These are phyloP conservation scores for Biancaea sappan DNA, from an alignment of 306 rosid genomes.

Conservation along the genomic window DNA sequence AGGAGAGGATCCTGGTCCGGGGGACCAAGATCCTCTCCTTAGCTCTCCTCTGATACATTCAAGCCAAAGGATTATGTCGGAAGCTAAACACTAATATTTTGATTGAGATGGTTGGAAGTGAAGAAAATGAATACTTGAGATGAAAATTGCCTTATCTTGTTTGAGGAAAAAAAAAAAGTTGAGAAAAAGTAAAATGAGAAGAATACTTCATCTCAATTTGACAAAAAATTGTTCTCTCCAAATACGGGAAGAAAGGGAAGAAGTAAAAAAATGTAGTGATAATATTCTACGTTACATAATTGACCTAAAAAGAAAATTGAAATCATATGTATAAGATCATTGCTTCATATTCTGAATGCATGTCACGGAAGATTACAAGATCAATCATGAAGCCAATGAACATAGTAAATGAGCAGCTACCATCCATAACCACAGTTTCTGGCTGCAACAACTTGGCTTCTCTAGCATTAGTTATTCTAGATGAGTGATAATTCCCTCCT, in stretches of 20 bases:
- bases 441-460: not conserved
- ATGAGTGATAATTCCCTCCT: not conserved
- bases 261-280: not conserved
- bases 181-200: not conserved
- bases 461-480: not conserved
- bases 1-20: too few relatives aligned
- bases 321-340: not conserved
- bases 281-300: not conserved
- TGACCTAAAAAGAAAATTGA: not conserved
- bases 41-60: too few relatives aligned
- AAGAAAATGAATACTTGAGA: not conserved
- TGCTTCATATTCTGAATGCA: not conserved
- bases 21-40: too few relatives aligned
- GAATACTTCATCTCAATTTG: not conserved
- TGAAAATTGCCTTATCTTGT: not conserved
- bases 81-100: not conserved
- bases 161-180: not conserved
- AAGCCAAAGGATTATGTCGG: not conserved
- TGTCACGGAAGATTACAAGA: not conserved
- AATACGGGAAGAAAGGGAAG: not conserved
- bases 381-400: not conserved
- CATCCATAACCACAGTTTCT: not conserved
- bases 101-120: too few relatives aligned
- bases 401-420: not conserved
- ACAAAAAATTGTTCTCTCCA: not conserved